Percentiles rank a stretch among this genome's conserved stretches.
phyloP scores from a whole-genome alignment of 2,329 filamentous ascomycete species.

The Aspergillus pseudotamarii region DNA sequence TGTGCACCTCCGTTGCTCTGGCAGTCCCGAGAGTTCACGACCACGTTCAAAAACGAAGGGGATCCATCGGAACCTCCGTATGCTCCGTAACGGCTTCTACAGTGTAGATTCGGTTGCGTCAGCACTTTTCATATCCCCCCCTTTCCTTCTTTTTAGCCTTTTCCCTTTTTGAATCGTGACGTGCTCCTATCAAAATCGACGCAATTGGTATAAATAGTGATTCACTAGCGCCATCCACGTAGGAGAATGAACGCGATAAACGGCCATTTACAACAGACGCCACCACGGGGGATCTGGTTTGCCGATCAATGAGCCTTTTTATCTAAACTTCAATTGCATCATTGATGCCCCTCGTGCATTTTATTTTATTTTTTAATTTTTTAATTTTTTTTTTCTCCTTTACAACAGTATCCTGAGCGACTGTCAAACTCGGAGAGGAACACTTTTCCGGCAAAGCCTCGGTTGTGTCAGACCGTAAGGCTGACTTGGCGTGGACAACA shows the following conservation, averaged over 20 bases:
- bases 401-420: neutral
- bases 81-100: neutral
- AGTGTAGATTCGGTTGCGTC: neutral
- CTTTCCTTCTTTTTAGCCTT: neutral
- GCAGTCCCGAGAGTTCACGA: neutral
- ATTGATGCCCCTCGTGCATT: neutral
- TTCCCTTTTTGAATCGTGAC: neutral
- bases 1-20: neutral
- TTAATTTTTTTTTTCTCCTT: neutral
- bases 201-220: neutral
- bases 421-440: neutral
- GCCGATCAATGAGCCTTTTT: no score
- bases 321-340: neutral
- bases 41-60: no score
- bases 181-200: neutral
- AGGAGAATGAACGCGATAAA: neutral
- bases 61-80: neutral
- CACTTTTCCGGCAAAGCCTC: neutral
- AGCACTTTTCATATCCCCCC: neutral
- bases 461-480: neutral
- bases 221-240: neutral
- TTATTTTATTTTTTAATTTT: no score
- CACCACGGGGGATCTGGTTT: neutral
- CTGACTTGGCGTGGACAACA: neutral
- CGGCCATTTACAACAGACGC: neutral